A percentile compares a stretch with the other conserved stretches of the same genome.
phyloP scores from a whole-genome alignment of 2,329 filamentous ascomycete genomes.

The Colletotrichum coccodes region DNA sequence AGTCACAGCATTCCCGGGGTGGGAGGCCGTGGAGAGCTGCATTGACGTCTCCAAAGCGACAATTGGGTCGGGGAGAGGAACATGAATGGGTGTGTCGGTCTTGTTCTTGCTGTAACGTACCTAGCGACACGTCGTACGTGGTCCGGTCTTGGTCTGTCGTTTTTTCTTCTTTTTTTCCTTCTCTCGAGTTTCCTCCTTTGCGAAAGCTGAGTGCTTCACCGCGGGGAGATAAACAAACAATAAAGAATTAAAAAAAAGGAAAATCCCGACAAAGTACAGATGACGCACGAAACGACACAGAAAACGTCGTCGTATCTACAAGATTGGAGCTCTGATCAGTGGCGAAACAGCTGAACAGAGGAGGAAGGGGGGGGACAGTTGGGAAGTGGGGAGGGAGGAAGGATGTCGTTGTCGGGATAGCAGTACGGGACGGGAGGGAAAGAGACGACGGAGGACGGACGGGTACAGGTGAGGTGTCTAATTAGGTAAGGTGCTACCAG shows the following conservation, averaged over 20 bases:
- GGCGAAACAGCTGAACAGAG: slow-evolving; percentile 21
- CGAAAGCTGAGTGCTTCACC: background rate
- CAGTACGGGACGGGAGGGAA: background rate
- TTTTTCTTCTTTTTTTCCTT: slow-evolving; percentile 5
- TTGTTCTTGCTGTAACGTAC: slow-evolving; percentile 12
- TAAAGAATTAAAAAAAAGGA: background rate
- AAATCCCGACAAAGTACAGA: background rate
- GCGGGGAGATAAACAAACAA: background rate
- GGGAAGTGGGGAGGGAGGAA: background rate
- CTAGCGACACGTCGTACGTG: slow-evolving; percentile 21
- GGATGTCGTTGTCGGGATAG: background rate
- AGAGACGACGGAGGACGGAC: background rate
- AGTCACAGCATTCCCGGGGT: slow-evolving; percentile 9
- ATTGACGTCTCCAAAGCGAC: slow-evolving; percentile 1
- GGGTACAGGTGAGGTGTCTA: slow-evolving; percentile 22
- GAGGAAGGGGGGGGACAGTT: background rate
- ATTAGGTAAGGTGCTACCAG: slow-evolving; percentile 23
- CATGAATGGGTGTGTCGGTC: background rate
- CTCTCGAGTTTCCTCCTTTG: slow-evolving; percentile 11
- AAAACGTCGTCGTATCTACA: slow-evolving; percentile 19
- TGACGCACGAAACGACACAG: slow-evolving; percentile 14
- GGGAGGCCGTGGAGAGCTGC: slow-evolving; percentile 2
- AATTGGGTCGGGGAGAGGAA: slow-evolving; percentile 11
- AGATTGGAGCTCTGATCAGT: slow-evolving; percentile 17
- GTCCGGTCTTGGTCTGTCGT: background rate